phyloP scores from a whole-genome alignment of 139 green algal genomes.

The Chlorella ohadii region DNA sequence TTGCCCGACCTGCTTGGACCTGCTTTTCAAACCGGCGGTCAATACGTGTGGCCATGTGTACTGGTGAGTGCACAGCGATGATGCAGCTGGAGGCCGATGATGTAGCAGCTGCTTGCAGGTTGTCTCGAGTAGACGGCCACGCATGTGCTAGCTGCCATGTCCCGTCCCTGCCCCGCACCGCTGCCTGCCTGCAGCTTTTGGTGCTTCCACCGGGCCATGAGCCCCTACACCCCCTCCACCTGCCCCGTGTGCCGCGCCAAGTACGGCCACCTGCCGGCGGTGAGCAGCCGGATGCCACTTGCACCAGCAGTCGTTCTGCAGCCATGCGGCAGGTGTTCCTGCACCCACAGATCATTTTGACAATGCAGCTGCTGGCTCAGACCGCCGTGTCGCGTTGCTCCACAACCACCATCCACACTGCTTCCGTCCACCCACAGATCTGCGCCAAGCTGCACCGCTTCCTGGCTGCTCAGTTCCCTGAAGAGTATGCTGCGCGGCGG shows the following conservation, averaged over 20 bases:
- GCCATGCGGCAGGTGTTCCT: too few species aligned
- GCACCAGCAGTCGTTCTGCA: too few species aligned
- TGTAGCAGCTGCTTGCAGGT: too few species aligned
- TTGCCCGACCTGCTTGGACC: slow-evolving; percentile 84
- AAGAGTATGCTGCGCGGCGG: slow-evolving; percentile 32
- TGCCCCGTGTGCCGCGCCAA: slow-evolving; percentile 53
- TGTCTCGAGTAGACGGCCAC: too few species aligned
- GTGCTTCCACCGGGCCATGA: slow-evolving; percentile 48
- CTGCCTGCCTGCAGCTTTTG: background rate
- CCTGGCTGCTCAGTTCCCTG: slow-evolving; percentile 38
- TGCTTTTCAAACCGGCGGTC: slow-evolving; percentile 80
- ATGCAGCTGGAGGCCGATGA: too few species aligned
- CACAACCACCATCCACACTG: too few species aligned
- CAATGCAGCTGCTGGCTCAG: too few species aligned
- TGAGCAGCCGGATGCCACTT: background rate
- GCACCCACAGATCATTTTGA: too few species aligned
- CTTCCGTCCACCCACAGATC: slow-evolving; percentile 31
- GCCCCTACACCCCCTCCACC: slow-evolving; percentile 32
- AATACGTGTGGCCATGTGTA: slow-evolving; percentile 82
- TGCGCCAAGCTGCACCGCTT: slow-evolving; percentile 50
- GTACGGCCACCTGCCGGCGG: slow-evolving; percentile 51
- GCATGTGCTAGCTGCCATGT: too few species aligned
- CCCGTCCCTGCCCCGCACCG: too few species aligned
- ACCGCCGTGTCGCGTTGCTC: too few species aligned
- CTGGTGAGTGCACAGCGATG: slow-evolving; percentile 49